These are phyloP conservation scores for Biscogniauxia marginata DNA, from an alignment of 2,329 filamentous ascomycete species.

Conservation along the genomic window DNA sequence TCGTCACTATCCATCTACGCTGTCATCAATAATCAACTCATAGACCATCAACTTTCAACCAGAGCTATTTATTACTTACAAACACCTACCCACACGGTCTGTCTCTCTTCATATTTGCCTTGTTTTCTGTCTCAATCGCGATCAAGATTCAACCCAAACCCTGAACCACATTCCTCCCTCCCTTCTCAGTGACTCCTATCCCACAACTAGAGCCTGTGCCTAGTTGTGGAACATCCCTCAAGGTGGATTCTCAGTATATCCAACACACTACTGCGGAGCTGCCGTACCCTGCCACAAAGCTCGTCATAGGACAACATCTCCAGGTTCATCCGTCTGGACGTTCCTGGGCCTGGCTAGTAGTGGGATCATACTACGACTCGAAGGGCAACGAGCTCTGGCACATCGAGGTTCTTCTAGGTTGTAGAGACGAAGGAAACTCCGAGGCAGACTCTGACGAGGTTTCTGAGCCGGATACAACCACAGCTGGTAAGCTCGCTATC, in stretches of 20 bases:
- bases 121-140: not conserved
- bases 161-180: not conserved
- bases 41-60: too few species aligned
- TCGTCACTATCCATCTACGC: too few species aligned
- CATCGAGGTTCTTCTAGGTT: slow-evolving; percentile 42
- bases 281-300: slow-evolving; percentile 45
- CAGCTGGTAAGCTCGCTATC: slow-evolving; percentile 4
- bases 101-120: not conserved
- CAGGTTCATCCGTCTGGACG: slow-evolving; percentile 31
- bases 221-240: slow-evolving; percentile 17
- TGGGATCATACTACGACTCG: slow-evolving; percentile 47
- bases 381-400: slow-evolving; percentile 44
- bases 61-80: too few species aligned
- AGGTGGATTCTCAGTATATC: slow-evolving; percentile 25
- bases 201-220: slow-evolving; percentile 10
- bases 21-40: too few species aligned
- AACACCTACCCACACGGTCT: not conserved
- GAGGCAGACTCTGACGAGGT: slow-evolving; percentile 3
- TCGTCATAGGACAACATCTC: slow-evolving; percentile 45
- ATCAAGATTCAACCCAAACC: not conserved
- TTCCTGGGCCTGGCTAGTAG: slow-evolving; percentile 47
- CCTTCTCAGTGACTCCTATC: not conserved
- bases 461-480: slow-evolving; percentile 1
- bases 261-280: slow-evolving; percentile 26
- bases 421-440: slow-evolving; percentile 7